phyloP scores from a whole-genome alignment of 257 asterid genomes.

The Nicotiana sylvestris region DNA sequence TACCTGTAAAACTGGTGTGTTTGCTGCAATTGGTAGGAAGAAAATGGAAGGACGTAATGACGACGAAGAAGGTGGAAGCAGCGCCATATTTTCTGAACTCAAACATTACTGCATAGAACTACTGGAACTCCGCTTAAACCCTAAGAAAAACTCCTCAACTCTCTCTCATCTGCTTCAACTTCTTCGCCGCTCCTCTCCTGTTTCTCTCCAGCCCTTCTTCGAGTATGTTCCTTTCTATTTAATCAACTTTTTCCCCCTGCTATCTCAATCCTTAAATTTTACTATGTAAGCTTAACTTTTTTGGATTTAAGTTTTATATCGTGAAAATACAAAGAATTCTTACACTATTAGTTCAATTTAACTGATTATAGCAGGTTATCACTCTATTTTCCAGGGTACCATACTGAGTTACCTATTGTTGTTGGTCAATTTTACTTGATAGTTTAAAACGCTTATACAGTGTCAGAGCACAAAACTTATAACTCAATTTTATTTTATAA shows the following conservation, averaged over 20 bases:
- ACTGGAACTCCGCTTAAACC: constrained; percentile 57
- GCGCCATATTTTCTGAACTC: constrained; percentile 49
- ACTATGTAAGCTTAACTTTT: too few species aligned
- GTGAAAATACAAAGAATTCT: too few species aligned
- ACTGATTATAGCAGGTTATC: too few species aligned
- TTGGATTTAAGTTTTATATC: too few species aligned
- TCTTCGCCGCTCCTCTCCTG: constrained; percentile 50
- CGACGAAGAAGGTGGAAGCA: constrained; percentile 25
- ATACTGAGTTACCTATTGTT: too few species aligned
- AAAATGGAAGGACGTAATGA: constrained; percentile 14
- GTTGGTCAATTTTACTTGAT: too few species aligned
- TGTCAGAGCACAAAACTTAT: too few species aligned
- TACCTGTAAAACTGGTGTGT: too few species aligned
- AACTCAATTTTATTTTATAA: too few species aligned
- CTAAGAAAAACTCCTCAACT: constrained; percentile 33
- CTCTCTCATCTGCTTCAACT: constrained; percentile 51
- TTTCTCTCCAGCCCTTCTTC: constrained; percentile 56
- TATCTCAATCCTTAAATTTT: not conserved
- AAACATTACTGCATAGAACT: constrained; percentile 54
- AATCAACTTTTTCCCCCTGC: not conserved
- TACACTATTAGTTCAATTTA: too few species aligned
- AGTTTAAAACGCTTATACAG: too few species aligned
- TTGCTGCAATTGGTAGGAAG: not conserved
- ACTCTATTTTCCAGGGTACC: too few species aligned
- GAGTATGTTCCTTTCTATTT: constrained; percentile 46